phyloP scores from a whole-genome alignment of 169 alveolate species.

The Eimeria sp. region DNA sequence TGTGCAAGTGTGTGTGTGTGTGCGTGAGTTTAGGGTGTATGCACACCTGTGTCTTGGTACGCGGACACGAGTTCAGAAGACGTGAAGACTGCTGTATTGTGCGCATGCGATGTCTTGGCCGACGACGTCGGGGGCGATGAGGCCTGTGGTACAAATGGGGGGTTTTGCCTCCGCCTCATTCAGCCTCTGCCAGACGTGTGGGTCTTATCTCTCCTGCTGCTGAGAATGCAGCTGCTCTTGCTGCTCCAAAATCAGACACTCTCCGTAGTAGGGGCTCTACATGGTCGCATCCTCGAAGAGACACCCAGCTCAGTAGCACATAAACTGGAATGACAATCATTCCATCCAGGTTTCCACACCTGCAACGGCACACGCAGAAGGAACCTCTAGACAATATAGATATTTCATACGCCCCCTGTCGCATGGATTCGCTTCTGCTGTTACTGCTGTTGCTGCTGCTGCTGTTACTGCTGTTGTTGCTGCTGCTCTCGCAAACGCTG shows the following conservation, averaged over 20 bases:
- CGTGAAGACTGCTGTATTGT: slow-evolving; percentile 84
- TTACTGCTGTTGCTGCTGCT: too few relatives aligned
- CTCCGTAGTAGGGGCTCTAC: not conserved
- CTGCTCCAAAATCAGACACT: not conserved
- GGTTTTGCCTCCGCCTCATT: slow-evolving; percentile 66
- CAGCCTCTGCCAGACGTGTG: slow-evolving; percentile 77
- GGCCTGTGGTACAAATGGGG: not conserved
- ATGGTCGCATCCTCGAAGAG: not conserved
- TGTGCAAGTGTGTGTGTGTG: not conserved
- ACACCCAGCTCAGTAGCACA: not conserved
- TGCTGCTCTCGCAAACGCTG: not conserved
- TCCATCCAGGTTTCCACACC: too few relatives aligned
- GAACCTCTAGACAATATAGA: too few relatives aligned
- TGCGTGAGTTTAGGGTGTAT: slow-evolving; percentile 57
- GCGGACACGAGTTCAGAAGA: slow-evolving; percentile 81
- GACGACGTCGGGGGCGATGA: slow-evolving; percentile 80
- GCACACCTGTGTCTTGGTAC: slow-evolving; percentile 83
- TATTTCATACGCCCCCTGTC: too few relatives aligned
- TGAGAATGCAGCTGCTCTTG: not conserved
- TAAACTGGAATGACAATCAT: too few relatives aligned
- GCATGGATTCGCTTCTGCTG: too few relatives aligned
- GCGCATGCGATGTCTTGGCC: slow-evolving; percentile 88
- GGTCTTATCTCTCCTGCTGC: not conserved
- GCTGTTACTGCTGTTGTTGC: not conserved
- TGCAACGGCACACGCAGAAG: too few relatives aligned